Percentiles rank a stretch among this genome's conserved stretches.
Evolutionary conservation across 495 filamentous ascomycete species (phyloP).

Genomic region (Penicillium pulvis): DNA sequence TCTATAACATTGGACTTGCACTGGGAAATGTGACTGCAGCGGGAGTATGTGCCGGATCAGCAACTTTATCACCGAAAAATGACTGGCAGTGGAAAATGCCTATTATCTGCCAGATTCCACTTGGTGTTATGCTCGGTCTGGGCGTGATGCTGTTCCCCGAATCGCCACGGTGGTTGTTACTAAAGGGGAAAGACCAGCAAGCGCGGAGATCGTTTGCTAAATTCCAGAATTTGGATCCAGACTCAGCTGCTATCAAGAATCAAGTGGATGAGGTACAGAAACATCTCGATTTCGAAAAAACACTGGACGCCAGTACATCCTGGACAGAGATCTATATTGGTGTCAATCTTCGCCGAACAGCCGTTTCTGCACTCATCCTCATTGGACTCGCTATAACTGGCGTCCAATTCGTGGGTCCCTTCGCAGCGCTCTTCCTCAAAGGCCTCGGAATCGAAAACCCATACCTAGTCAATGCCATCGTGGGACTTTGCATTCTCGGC

Average conservation of each 20-base stretch:
- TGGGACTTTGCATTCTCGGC: slow-evolving; percentile 29
- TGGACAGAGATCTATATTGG: slow-evolving; percentile 26
- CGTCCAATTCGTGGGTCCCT: slow-evolving; percentile 32
- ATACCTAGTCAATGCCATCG: slow-evolving; percentile 32
- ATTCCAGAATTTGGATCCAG: slow-evolving; percentile 18
- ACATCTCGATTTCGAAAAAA: slow-evolving; percentile 25
- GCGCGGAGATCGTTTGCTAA: slow-evolving; percentile 26
- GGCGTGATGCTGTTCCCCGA: slow-evolving; percentile 33
- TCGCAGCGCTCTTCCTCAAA: slow-evolving; percentile 26
- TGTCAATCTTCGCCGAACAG: slow-evolving; percentile 25
- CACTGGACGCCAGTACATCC: slow-evolving; percentile 7
- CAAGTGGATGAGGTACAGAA: slow-evolving; percentile 26
- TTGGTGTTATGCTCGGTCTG: slow-evolving; percentile 27
- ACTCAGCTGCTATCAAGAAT: slow-evolving; percentile 19
- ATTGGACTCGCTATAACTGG: slow-evolving; percentile 28
- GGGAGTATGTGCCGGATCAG: slow-evolving; percentile 30
- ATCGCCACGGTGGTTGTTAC: slow-evolving; percentile 33
- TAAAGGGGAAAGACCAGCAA: slow-evolving; percentile 22
- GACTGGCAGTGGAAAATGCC: slow-evolving; percentile 37
- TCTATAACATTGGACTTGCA: slow-evolving; percentile 33
- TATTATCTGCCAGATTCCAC: slow-evolving; percentile 31
- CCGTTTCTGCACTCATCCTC: slow-evolving; percentile 27
- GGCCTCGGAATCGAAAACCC: slow-evolving; percentile 28
- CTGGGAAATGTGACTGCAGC: slow-evolving; percentile 27
- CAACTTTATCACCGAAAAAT: slow-evolving; percentile 19